phyloP scores from a whole-genome alignment of 257 asterid species.

The Rhazya stricta region DNA sequence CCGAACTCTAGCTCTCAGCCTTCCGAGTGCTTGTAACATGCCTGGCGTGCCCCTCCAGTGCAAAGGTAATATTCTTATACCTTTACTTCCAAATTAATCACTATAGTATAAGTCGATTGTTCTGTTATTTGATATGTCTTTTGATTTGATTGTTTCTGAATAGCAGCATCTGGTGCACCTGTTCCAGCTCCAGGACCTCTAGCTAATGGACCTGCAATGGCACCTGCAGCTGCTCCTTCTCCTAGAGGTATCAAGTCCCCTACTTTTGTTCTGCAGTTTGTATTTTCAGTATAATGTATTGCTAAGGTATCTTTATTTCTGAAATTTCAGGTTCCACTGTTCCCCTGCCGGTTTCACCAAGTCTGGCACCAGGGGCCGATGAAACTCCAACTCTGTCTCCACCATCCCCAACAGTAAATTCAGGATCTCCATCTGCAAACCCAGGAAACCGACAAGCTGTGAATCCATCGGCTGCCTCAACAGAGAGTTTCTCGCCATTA shows the following conservation, averaged over 20 bases:
- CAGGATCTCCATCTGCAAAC: conserved; percentile 13
- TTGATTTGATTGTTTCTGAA: not conserved
- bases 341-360: conserved; percentile 22
- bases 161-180: conserved; percentile 29
- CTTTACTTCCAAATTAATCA: too few species aligned
- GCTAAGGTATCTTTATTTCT: not conserved
- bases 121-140: not conserved
- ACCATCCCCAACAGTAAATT: conserved; percentile 16
- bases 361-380: conserved; percentile 26
- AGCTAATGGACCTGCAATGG: conserved; percentile 19
- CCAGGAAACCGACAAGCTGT: conserved; percentile 17
- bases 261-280: not conserved
- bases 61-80: conserved; percentile 35
- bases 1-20: conserved; percentile 46
- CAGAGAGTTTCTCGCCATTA: conserved; percentile 23
- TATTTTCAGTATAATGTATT: too few species aligned
- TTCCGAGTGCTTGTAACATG: conserved; percentile 64
- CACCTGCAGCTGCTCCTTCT: conserved; percentile 30
- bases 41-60: conserved; percentile 66
- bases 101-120: too few species aligned
- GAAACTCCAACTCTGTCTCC: conserved; percentile 22
- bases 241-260: conserved; percentile 22
- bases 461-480: conserved; percentile 31
- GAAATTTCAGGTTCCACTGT: conserved; percentile 14
- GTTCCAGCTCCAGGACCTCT: conserved; percentile 35